Conservation (phyloP, 257 asterid species). For the Primulina tabacum region DNA sequence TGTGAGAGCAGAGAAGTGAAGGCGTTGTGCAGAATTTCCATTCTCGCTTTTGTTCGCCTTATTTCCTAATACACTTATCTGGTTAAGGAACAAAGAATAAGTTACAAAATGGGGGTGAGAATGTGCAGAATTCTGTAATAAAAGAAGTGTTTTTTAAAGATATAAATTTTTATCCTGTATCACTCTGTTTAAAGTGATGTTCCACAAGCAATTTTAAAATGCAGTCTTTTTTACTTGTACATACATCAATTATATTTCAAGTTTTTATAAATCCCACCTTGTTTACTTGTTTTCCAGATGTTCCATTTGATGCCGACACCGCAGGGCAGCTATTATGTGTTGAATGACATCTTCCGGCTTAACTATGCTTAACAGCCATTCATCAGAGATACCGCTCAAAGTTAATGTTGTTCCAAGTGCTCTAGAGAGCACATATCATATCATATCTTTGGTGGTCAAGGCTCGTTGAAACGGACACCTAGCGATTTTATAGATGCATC, state of each 20-base stretch:
- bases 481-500: background rate
- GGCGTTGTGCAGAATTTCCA: background rate
- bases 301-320: constrained; percentile 44
- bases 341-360: constrained; percentile 37
- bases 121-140: background rate
- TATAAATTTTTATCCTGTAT: no score
- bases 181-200: background rate
- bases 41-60: background rate
- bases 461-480: constrained; percentile 3
- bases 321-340: constrained; percentile 37
- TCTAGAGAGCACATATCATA: no score
- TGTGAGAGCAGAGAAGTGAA: background rate
- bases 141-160: no score
- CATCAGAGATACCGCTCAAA: background rate
- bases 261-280: background rate
- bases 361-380: constrained; percentile 29
- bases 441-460: constrained; percentile 2
- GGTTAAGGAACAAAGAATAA: background rate
- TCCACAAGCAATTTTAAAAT: background rate
- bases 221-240: background rate
- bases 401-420: background rate
- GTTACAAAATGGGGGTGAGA: background rate
- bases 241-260: no score
- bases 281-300: constrained; percentile 26
- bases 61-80: background rate